Conservation (phyloP, 441 rosid species). For the Biscutella auriculata region DNA sequence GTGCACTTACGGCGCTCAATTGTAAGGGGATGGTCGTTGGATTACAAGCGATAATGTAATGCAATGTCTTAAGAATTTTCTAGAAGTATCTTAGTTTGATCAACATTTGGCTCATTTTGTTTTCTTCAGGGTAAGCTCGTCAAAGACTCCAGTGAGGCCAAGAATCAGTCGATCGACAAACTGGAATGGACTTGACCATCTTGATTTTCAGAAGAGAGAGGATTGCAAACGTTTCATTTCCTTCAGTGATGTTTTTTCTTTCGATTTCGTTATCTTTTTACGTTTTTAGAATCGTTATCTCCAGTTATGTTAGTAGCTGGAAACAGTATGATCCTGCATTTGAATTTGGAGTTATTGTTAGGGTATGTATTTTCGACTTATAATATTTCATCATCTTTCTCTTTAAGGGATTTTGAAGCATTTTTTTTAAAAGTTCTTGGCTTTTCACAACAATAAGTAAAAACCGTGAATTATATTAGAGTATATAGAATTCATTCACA, state of each 20-base stretch:
- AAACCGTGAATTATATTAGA: too few species aligned
- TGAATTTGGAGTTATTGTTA: slow-evolving; percentile 26
- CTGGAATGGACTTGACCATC: slow-evolving; percentile 22
- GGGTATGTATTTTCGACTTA: slow-evolving; percentile 4
- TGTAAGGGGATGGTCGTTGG: slow-evolving; percentile 46
- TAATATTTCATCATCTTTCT: slow-evolving; percentile 10
- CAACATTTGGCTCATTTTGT: not conserved
- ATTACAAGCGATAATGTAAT: slow-evolving; percentile 38
- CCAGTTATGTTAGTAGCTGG: slow-evolving; percentile 26
- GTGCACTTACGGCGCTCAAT: slow-evolving; percentile 47
- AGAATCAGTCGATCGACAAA: slow-evolving; percentile 30
- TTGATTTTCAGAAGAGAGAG: slow-evolving; percentile 22
- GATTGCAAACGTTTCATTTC: slow-evolving; percentile 21
- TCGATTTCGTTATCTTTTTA: slow-evolving; percentile 14
- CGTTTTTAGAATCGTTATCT: slow-evolving; percentile 25
- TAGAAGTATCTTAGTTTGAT: not conserved
- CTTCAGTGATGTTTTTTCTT: slow-evolving; percentile 16
- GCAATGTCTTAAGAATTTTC: not conserved
- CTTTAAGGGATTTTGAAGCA: not conserved
- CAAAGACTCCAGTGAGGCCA: slow-evolving; percentile 69
- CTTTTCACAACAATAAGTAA: not conserved
- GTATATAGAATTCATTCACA: too few species aligned
- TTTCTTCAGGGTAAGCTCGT: slow-evolving; percentile 46
- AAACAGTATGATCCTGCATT: slow-evolving; percentile 29
- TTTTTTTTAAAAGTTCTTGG: slow-evolving; percentile 1